Base-by-base conservation (phyloP, 225 moss, liverwort and hornwort species). In the Sphagnum tenellum region DNA sequence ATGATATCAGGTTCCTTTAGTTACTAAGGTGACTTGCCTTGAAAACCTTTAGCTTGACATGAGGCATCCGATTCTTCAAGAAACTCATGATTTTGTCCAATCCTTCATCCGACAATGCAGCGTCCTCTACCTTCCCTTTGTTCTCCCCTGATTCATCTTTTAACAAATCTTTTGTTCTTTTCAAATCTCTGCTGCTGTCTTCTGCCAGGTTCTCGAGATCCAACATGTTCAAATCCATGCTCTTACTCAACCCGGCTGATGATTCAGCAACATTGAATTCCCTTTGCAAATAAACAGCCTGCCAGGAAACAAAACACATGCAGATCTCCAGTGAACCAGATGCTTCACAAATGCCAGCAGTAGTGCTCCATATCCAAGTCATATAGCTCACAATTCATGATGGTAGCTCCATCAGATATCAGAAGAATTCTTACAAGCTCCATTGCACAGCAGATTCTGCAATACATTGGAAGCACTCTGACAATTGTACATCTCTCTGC, bases 231-330 rank as follows among this genome's bases (percentile, higher is more conserved):
- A 80, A 61, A 51, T 88, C 86, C 48, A 76, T 70, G 45, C 77
- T 67, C 77, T 93, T 93, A 13, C 71, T 68, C 9, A 85, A 77
- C 51, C 78, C 80, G 79, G 83, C 61, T 62, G 78, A 67, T 50
- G 90, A 69, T 65, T 90, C 93, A 62, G 85, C 71, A 65, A 81
- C 75, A 79, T 80, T 86, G n/a, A 81, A 80, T 62, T 99, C 98
- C 74, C 93, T 76, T 80, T 91, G 93, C 78, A 99, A 74, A 67
- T 99, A 99, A 64, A 93, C 90, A 77, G 90, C 98, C 98, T 99
- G 86, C 54, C 67, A 12, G 66, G 58, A 57, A 29, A 29, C 29
- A 29, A 29, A 29, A 29, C 29, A 29, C 29, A 29, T 29, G 29
- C 29, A 29, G 29, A 29, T 29, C 29, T 29, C 29, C 29, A 29